Percentiles rank a stretch among this genome's conserved stretches.
Evolutionary conservation across 257 asterid genomes (phyloP).

Genomic region (Capsicum rhomboideum): DNA sequence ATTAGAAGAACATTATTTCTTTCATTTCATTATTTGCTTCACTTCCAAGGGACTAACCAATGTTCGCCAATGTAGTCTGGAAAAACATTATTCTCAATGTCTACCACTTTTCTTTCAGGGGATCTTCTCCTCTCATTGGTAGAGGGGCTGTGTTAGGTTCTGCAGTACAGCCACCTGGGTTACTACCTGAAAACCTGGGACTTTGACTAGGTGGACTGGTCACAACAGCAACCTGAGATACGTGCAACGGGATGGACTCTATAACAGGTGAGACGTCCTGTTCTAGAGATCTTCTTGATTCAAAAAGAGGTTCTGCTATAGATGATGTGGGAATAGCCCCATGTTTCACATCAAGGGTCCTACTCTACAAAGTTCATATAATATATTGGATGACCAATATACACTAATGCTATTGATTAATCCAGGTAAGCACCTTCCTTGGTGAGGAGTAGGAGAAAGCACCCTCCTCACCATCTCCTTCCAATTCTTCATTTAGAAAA

Average conservation of each 20-base stretch:
- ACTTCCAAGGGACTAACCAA: slow-evolving; percentile 77
- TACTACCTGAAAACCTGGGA: slow-evolving; percentile 49
- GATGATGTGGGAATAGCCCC: slow-evolving; percentile 35
- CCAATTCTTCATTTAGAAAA: too few species aligned
- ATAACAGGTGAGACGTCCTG: slow-evolving; percentile 37
- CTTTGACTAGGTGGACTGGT: slow-evolving; percentile 43
- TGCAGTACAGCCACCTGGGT: slow-evolving; percentile 59
- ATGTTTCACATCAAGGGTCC: slow-evolving; percentile 29
- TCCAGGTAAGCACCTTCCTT: too few species aligned
- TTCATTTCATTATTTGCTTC: slow-evolving; percentile 76
- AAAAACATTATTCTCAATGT: slow-evolving; percentile 48
- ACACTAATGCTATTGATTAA: too few species aligned
- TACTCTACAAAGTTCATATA: slow-evolving; percentile 28
- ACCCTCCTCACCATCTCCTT: too few species aligned
- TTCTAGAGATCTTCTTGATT: slow-evolving; percentile 36
- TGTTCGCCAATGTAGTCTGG: slow-evolving; percentile 59
- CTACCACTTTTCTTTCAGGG: slow-evolving; percentile 30
- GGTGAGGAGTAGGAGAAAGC: too few species aligned
- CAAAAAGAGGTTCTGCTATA: slow-evolving; percentile 46
- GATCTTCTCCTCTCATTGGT: slow-evolving; percentile 45
- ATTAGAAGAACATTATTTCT: slow-evolving; percentile 67
- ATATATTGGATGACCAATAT: slow-evolving; percentile 39
- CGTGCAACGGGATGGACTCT: slow-evolving; percentile 51
- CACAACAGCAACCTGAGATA: slow-evolving; percentile 38
- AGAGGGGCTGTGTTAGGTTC: slow-evolving; percentile 28